Evolutionary conservation across 1,284 basidiomycete genomes (phyloP).

Genomic region (Cutaneotrichosporon sp.): DNA sequence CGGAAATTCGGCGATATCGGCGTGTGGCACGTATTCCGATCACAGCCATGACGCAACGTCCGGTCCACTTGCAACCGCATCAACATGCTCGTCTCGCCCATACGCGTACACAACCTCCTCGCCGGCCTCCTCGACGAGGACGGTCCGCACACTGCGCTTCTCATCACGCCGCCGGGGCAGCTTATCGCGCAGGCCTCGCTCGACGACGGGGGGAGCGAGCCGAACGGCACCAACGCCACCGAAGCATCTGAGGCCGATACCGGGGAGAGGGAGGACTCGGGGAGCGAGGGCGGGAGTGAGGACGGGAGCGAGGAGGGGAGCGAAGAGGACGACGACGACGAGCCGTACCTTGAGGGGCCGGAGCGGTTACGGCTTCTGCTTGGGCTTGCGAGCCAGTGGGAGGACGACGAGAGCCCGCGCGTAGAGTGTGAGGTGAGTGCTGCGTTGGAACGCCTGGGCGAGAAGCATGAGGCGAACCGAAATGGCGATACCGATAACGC

Average conservation of each 20-base stretch:
- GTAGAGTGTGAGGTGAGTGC: slow-evolving; percentile 44
- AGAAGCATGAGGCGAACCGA: no score
- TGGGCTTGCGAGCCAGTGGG: slow-evolving; percentile 43
- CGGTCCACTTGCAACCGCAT: not conserved
- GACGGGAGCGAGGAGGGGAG: no score
- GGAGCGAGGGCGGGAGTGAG: not conserved
- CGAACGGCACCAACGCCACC: not conserved
- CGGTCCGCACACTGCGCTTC: slow-evolving; percentile 35
- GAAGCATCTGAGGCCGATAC: slow-evolving; percentile 22
- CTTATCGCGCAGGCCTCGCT: slow-evolving; percentile 27
- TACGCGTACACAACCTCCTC: slow-evolving; percentile 20
- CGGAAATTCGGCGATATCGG: slow-evolving; percentile 13
- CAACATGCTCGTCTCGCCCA: slow-evolving; percentile 26
- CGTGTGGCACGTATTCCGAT: slow-evolving; percentile 7
- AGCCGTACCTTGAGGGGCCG: slow-evolving; percentile 42
- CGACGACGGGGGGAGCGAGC: slow-evolving; percentile 16
- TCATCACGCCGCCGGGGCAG: slow-evolving; percentile 39
- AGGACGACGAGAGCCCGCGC: slow-evolving; percentile 37
- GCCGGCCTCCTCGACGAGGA: slow-evolving; percentile 14
- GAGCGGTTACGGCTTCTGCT: slow-evolving; percentile 41
- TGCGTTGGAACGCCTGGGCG: no score
- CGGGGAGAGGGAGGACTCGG: slow-evolving; percentile 10
- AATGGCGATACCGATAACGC: no score
- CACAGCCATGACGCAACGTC: not conserved
- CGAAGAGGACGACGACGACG: no score